phyloP scores from a whole-genome alignment of 768 basidiomycete species.

The Sporobolomyces pararoseus region DNA sequence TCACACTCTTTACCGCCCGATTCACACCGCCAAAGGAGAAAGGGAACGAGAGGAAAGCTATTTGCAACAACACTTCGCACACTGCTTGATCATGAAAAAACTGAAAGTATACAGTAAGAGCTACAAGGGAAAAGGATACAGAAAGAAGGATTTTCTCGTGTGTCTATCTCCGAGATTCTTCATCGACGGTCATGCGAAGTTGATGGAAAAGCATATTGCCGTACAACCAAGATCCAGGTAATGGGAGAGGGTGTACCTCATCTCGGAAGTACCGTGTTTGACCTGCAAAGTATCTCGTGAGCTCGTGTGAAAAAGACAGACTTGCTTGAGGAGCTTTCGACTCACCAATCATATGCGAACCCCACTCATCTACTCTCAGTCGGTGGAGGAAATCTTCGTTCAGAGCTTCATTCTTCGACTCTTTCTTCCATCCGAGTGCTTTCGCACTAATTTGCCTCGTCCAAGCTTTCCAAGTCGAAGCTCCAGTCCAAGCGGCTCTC shows the following conservation, averaged over 20 bases:
- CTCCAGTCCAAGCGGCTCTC: conserved; percentile 4
- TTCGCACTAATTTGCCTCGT: neutral
- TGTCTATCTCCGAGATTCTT: neutral
- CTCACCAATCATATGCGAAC: conserved; percentile 26
- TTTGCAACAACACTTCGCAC: no score
- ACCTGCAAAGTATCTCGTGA: conserved; percentile 11
- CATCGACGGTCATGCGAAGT: neutral
- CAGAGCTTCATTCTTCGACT: neutral
- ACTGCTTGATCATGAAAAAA: no score
- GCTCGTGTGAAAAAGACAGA: neutral
- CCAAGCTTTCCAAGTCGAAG: conserved; percentile 18
- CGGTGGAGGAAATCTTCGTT: neutral
- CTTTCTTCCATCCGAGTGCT: conserved; percentile 1
- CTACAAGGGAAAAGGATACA: neutral
- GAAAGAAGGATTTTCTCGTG: neutral
- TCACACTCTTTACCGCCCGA: no score
- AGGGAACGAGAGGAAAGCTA: no score
- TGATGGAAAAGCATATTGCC: conserved; percentile 34
- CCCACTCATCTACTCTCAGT: conserved; percentile 31
- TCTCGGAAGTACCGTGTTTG: conserved; percentile 25
- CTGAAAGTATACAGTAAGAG: no score
- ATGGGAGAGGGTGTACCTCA: conserved; percentile 17
- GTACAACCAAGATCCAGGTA: conserved; percentile 27
- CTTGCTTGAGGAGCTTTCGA: neutral
- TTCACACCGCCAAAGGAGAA: no score